Evolutionary conservation across 2,329 filamentous ascomycete genomes (phyloP), one percentile per base, ranked within the genome.

Genomic region (Neofusicoccum laricinum): DNA sequence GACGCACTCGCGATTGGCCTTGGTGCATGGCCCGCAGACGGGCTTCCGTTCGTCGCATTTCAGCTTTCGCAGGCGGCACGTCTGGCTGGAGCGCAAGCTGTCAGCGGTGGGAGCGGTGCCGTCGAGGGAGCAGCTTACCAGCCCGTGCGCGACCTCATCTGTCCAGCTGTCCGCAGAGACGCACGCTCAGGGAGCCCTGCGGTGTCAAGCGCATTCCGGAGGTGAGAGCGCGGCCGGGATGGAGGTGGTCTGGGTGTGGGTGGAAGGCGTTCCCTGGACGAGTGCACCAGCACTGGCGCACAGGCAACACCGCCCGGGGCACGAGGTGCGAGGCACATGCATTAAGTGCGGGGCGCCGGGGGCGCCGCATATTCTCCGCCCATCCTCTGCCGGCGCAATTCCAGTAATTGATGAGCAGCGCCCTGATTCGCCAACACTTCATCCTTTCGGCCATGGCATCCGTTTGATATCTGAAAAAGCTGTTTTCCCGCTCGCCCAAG

Each of bases 1-100:
- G 50, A 85, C 78, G 73, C 86, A 89, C 74, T 86, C 81, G 69
- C 86, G 80, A 53, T 81, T 82, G 4, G 85, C 86, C 73, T 87
- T 86, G 70, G 78, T 78, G 73, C 86, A 89, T 73, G 88, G 85
- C 38, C 84, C 81, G 71, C 86, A 89, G 41, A 82, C 74, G 11
- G 86, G 86, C 67, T 85, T 86, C 71, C 82, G 81, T 74, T 88
- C 86, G 70, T 87, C 85, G 75, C 86, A 89, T 78, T 88, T 88
- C 67, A 88, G 80, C 80, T 89, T 87, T 67, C 85, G 79, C 72
- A 82, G 81, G 64, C 85, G 84, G 77, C 85, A 87, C 69, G 84
- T 87, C 66, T 76, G 71, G 67, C 75, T 77, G 64, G 30, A 21
- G 43, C 48, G 19, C 48, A 19, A 38, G 46, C 12, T 41, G 58